Conservation (phyloP, 1,284 basidiomycete genomes). For the Trametes pubescens region DNA sequence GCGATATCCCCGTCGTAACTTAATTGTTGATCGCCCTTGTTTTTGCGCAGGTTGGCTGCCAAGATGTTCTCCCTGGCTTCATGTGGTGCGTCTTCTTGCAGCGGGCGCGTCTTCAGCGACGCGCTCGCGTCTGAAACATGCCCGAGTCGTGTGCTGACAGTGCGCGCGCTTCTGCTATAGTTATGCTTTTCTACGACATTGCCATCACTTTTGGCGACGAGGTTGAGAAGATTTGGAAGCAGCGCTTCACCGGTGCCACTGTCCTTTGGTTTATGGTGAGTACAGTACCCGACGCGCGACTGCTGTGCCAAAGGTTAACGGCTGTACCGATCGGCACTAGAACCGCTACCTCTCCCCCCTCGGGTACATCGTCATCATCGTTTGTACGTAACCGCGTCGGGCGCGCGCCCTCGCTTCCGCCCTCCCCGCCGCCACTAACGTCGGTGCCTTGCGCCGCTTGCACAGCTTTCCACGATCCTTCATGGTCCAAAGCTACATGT, state of each 20-base stretch:
- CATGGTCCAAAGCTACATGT: conserved; percentile 36
- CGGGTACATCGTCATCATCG: conserved; percentile 41
- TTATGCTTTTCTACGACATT: conserved; percentile 43
- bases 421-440: conserved; percentile 1
- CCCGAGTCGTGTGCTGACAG: conserved; percentile 1
- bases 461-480: conserved; percentile 39
- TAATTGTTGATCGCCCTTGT: conserved; percentile 14
- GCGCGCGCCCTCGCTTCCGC: neutral
- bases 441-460: conserved; percentile 13
- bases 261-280: conserved; percentile 39
- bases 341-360: conserved; percentile 40
- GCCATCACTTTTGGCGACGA: conserved; percentile 41
- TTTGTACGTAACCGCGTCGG: conserved; percentile 31
- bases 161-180: conserved; percentile 17
- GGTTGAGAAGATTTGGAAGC: conserved; percentile 42
- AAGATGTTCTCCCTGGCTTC: conserved; percentile 42
- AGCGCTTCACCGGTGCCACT: conserved; percentile 40
- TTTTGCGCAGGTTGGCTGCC: conserved; percentile 32
- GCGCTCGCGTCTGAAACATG: conserved; percentile 17
- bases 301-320: conserved; percentile 2
- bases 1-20: conserved; percentile 6
- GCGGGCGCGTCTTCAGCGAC: neutral
- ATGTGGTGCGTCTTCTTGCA: conserved; percentile 33
- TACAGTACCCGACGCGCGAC: conserved; percentile 15
- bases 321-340: conserved; percentile 26